A percentile compares a stretch with the other conserved stretches of the same genome.
These are phyloP conservation scores for Kitagawia praeruptora DNA, from an alignment of 129 eudicot genomes.

Conservation along the genomic window DNA sequence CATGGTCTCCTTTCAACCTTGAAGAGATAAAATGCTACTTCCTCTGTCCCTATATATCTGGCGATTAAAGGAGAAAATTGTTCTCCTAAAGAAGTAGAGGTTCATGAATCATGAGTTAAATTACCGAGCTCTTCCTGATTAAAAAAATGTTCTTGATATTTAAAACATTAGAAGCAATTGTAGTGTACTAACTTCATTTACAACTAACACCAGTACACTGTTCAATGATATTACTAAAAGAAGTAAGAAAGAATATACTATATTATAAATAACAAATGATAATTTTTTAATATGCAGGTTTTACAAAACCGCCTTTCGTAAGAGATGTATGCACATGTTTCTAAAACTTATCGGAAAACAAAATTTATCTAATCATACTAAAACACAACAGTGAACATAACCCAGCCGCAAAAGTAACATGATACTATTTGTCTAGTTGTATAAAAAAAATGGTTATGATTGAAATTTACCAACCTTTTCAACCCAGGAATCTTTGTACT, in stretches of 20 bases:
- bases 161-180: background rate
- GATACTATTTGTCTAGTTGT: background rate
- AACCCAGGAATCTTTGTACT: constrained; percentile 96
- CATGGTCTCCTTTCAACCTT: background rate
- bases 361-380: background rate
- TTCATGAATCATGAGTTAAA: background rate
- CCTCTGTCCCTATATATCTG: background rate
- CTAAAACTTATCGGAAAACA: background rate
- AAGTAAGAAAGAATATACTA: background rate
- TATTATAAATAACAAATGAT: background rate
- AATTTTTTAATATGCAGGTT: background rate
- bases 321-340: background rate
- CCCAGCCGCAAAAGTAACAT: background rate
- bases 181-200: background rate
- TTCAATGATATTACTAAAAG: background rate
- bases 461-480: constrained; percentile 62
- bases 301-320: background rate
- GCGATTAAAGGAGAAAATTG: background rate
- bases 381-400: background rate
- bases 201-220: background rate
- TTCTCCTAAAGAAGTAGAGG: background rate
- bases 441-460: background rate
- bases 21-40: background rate
- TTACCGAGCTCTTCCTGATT: background rate
- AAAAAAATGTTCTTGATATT: background rate